Conservation (phyloP, 1,284 basidiomycete genomes). For the Agaricales sp. region DNA sequence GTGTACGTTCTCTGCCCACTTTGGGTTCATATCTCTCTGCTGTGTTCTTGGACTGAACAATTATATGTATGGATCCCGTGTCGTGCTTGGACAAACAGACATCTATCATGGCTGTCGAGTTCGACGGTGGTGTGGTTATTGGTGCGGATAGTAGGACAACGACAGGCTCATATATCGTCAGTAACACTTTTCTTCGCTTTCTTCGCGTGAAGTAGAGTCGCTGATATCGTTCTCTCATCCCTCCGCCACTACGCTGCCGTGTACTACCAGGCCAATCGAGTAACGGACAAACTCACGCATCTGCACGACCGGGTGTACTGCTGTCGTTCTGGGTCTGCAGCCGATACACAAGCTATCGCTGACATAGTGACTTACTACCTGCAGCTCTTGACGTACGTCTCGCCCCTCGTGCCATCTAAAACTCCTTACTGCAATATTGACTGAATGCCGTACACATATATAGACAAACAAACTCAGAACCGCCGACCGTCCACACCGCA, state of each 20-base stretch:
- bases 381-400: conserved; percentile 65
- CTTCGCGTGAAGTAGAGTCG: neutral
- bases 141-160: conserved; percentile 97
- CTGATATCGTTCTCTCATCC: conserved; percentile 3
- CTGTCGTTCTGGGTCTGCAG: conserved; percentile 96
- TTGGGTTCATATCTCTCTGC: neutral
- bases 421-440: neutral
- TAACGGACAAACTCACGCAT: conserved; percentile 97
- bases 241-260: neutral
- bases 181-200: conserved; percentile 19
- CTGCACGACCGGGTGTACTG: conserved; percentile 98
- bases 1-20: conserved; percentile 61
- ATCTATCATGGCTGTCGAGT: conserved; percentile 99
- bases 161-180: conserved; percentile 90
- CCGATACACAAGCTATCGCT: conserved; percentile 96
- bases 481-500: conserved; percentile 76
- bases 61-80: conserved; percentile 2
- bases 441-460: conserved; percentile 7
- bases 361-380: conserved; percentile 87
- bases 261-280: conserved; percentile 76
- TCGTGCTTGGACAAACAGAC: conserved; percentile 53
- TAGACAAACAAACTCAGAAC: conserved; percentile 58
- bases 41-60: neutral
- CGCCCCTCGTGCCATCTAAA: neutral
- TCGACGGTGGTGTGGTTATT: conserved; percentile 89